Evolutionary conservation across 2,329 filamentous ascomycete genomes (phyloP).

Genomic region (Chaetomiaceae sp.): DNA sequence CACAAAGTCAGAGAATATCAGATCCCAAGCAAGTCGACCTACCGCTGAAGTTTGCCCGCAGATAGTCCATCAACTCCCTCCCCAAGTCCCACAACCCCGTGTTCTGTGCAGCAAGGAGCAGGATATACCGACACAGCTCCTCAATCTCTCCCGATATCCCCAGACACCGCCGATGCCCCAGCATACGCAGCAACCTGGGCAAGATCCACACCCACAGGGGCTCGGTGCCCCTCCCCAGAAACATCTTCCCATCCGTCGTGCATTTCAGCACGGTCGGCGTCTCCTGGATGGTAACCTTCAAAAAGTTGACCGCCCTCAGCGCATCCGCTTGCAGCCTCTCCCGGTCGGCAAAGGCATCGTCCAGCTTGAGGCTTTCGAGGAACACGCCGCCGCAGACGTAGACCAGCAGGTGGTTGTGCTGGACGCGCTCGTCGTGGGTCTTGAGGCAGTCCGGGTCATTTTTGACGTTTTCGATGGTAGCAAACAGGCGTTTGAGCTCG

Average conservation of each 20-base stretch:
- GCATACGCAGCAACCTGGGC: slow-evolving; percentile 52
- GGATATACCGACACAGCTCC: slow-evolving; percentile 46
- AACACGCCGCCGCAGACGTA: slow-evolving; percentile 79
- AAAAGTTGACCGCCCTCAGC: slow-evolving; percentile 70
- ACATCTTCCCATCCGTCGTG: slow-evolving; percentile 36
- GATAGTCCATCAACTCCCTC: slow-evolving; percentile 43
- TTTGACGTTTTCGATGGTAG: slow-evolving; percentile 51
- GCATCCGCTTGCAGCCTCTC: slow-evolving; percentile 56
- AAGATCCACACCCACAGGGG: slow-evolving; percentile 64
- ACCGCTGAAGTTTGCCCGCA: slow-evolving; percentile 47
- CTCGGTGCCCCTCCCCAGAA: slow-evolving; percentile 52
- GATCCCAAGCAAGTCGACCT: slow-evolving; percentile 23
- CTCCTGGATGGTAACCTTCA: slow-evolving; percentile 69
- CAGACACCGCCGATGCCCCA: slow-evolving; percentile 49
- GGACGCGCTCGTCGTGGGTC: slow-evolving; percentile 59
- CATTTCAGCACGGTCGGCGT: slow-evolving; percentile 64
- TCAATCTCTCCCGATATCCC: slow-evolving; percentile 49
- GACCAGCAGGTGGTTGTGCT: slow-evolving; percentile 80
- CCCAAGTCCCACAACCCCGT: slow-evolving; percentile 46
- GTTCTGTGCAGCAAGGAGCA: slow-evolving; percentile 41
- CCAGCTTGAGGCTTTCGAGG: slow-evolving; percentile 62
- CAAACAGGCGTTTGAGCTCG: slow-evolving; percentile 68
- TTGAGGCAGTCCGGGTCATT: slow-evolving; percentile 52
- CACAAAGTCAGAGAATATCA: background rate
- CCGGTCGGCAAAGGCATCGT: slow-evolving; percentile 62